Evolutionary conservation across 805 yeast genomes (phyloP).

Genomic region (Candida montana): DNA sequence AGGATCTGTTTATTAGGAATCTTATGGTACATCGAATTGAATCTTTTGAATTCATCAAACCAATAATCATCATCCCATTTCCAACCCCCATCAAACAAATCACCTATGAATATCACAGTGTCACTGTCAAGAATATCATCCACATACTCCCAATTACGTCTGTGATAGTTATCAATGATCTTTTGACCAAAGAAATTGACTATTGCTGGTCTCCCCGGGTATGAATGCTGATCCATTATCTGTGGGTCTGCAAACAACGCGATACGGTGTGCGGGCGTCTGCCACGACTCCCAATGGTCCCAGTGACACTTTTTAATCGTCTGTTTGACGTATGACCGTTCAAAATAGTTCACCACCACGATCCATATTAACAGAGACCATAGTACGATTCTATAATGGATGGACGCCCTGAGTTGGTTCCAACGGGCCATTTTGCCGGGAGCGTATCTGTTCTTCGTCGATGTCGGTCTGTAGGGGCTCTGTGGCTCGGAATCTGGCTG

Average conservation of each 20-base stretch:
- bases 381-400: constrained; percentile 11
- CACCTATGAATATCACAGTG: constrained; percentile 77
- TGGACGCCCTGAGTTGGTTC: background rate
- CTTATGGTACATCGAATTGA: constrained; percentile 58
- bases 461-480: constrained; percentile 12
- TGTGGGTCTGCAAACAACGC: constrained; percentile 90
- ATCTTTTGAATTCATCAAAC: constrained; percentile 67
- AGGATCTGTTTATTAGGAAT: constrained; percentile 39
- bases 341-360: constrained; percentile 44
- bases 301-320: constrained; percentile 51
- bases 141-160: constrained; percentile 61
- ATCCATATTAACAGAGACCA: constrained; percentile 35
- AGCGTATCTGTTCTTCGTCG: constrained; percentile 3
- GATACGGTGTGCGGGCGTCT: constrained; percentile 40
- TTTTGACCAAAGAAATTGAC: constrained; percentile 51
- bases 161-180: constrained; percentile 74
- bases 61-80: constrained; percentile 72
- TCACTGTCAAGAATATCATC: constrained; percentile 65
- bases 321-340: constrained; percentile 42
- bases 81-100: constrained; percentile 91
- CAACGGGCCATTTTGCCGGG: background rate
- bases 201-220: constrained; percentile 59
- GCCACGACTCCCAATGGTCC: constrained; percentile 65
- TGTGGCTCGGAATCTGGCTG: background rate
- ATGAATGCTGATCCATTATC: constrained; percentile 81